A percentile compares a stretch with the other conserved stretches of the same genome.
These are phyloP conservation scores for Alternaria alternata DNA, from an alignment of 2,329 filamentous ascomycete genomes.

Conservation along the genomic window DNA sequence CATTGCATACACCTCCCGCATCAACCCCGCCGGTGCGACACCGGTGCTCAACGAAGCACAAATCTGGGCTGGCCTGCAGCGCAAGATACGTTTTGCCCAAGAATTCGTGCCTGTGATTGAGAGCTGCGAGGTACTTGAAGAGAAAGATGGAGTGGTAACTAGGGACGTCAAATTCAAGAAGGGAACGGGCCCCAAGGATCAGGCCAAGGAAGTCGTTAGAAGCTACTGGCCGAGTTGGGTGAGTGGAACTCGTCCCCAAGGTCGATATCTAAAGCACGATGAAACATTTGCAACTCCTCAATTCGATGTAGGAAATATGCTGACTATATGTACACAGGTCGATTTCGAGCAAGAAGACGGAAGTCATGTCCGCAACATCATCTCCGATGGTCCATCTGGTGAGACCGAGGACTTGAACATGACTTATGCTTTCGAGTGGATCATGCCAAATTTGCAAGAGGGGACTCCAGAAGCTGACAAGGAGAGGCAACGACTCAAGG, in stretches of 20 bases:
- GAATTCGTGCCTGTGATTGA: slow-evolving; percentile 57
- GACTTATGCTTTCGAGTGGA: slow-evolving; percentile 59
- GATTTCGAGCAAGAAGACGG: slow-evolving; percentile 57
- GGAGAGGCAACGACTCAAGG: slow-evolving; percentile 35
- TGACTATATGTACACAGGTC: slow-evolving; percentile 45
- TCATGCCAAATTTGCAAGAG: slow-evolving; percentile 45
- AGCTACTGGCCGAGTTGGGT: slow-evolving; percentile 54
- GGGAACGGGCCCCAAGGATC: slow-evolving; percentile 35
- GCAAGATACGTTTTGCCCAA: slow-evolving; percentile 56
- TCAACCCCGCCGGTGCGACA: slow-evolving; percentile 53
- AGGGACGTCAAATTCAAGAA: slow-evolving; percentile 53
- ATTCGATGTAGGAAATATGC: neutral
- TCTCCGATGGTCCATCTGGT: slow-evolving; percentile 51
- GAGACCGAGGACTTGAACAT: slow-evolving; percentile 50
- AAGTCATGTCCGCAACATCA: slow-evolving; percentile 55
- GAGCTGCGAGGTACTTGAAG: slow-evolving; percentile 52
- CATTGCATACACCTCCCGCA: slow-evolving; percentile 53
- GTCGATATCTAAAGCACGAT: neutral
- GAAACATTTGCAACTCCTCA: neutral
- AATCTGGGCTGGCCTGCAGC: slow-evolving; percentile 56
- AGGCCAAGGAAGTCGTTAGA: slow-evolving; percentile 51
- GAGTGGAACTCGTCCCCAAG: slow-evolving; percentile 6
- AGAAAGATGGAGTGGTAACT: slow-evolving; percentile 46
- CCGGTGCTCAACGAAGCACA: slow-evolving; percentile 50
- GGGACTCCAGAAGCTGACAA: slow-evolving; percentile 47